Conservation (phyloP, 495 filamentous ascomycete species). For the Pyronema domesticum region DNA sequence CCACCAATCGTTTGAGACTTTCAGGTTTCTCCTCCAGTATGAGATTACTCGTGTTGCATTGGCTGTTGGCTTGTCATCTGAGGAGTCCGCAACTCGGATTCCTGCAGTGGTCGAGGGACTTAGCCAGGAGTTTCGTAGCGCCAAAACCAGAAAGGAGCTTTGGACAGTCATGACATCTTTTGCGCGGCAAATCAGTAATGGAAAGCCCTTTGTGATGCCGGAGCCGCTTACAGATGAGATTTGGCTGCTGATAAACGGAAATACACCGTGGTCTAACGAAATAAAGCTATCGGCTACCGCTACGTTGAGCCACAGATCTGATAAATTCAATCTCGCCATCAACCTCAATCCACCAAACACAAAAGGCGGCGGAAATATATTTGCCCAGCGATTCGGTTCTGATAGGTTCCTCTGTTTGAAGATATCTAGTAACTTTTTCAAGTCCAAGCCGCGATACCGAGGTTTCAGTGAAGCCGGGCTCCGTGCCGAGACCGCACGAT, state of each 20-base stretch:
- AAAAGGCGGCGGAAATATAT: conserved; percentile 7
- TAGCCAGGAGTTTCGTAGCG: conserved; percentile 12
- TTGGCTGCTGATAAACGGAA: not conserved
- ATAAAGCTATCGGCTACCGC: not conserved
- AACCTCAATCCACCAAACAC: conserved; percentile 8
- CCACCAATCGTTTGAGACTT: not conserved
- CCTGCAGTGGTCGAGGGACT: not conserved
- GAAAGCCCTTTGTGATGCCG: not conserved
- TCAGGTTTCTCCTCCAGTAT: not conserved
- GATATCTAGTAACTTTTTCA: conserved; percentile 3
- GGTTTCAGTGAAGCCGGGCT: not conserved
- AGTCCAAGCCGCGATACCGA: not conserved
- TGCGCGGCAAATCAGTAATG: not conserved
- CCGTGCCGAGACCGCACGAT: not conserved
- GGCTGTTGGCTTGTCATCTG: not conserved
- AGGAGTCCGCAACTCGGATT: not conserved
- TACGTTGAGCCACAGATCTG: not conserved
- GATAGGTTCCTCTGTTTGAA: conserved; percentile 19
- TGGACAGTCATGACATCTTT: conserved; percentile 8
- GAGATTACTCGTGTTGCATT: not conserved
- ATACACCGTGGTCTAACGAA: not conserved
- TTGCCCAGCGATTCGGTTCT: conserved; percentile 17
- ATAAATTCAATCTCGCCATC: conserved; percentile 3
- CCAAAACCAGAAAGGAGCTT: conserved; percentile 3
- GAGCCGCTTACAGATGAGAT: not conserved